Conservation (phyloP, 345 rosid species). For the Sisymbrium irio region DNA sequence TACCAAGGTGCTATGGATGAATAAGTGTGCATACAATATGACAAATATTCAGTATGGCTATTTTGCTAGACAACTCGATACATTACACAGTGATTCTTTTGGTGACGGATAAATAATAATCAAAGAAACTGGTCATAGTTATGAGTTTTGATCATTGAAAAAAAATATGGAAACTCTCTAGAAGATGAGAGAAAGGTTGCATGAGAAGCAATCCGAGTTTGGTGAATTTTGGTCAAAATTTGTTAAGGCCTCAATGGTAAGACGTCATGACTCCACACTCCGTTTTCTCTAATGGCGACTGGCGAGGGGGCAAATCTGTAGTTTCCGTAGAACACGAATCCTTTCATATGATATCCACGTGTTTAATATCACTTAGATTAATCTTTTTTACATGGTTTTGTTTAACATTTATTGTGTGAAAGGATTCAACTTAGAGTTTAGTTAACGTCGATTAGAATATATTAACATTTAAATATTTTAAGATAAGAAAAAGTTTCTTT, state of each 20-base stretch:
- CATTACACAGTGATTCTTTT: background rate
- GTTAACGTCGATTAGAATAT: too few relatives aligned
- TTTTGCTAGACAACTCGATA: background rate
- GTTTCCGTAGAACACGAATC: background rate
- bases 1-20: background rate
- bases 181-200: slow-evolving; percentile 35
- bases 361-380: background rate
- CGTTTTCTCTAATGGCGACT: slow-evolving; percentile 15
- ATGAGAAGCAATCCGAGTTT: slow-evolving; percentile 40
- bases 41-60: background rate
- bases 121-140: background rate
- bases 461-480: background rate
- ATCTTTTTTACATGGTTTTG: background rate
- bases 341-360: background rate
- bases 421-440: background rate
- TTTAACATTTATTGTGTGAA: background rate
- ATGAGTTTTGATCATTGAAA: background rate
- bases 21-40: background rate
- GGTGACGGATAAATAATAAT: background rate
- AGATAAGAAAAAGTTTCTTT: background rate
- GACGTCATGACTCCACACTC: slow-evolving; percentile 33
- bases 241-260: slow-evolving; percentile 36
- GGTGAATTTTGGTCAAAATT: slow-evolving; percentile 40
- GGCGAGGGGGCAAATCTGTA: background rate
- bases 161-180: background rate